Base-by-base conservation (phyloP, 345 rosid species). In the Geranium rotundifolium region DNA sequence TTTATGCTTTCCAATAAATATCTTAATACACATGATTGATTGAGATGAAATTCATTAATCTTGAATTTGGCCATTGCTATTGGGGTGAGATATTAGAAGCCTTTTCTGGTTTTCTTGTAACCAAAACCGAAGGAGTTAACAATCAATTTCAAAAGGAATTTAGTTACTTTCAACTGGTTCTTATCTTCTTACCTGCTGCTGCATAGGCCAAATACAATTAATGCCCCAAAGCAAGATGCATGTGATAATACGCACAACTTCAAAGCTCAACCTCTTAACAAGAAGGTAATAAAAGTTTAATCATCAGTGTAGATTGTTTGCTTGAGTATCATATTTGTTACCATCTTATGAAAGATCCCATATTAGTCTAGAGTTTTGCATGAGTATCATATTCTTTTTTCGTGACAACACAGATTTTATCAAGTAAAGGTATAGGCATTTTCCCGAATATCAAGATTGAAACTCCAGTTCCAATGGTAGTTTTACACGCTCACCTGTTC, bases 391-490 rank as follows among this genome's bases (percentile, higher is more conserved):
- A 20, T 59, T 30, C 41, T 57, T 54, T 58, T 58, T 78, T 46
- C 15, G 52, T 7, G 52, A 9, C 52, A 14, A 46, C 3, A 73
- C 81, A 90, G 96, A 79, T 90, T 76, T 76, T 88, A 70, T 80
- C 92, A 65, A 84, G 91, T 65, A 85, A 78, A 82, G 96, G 95
- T 61, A 75, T 82, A 39, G 97, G 95, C 5, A 67, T 88, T 65
- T 82, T 82, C 61, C 79, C 77, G 65, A 88, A 80, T 72, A 76
- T 66, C 80, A 90, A 88, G 79, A 77, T 77, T 63, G 96, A 90
- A 76, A 75, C 82, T 31, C 84, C 95, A 9, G 84, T 84, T 57
- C 95, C 96, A 56, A 67, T 73, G 87, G 99, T 93, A 84, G 41
- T 68, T n/a, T 58, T 29, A 46, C 1, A 57, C 30, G 59, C 23